These are phyloP conservation scores for Rubus idaeus DNA, from an alignment of 306 rosid genomes.

Conservation along the genomic window DNA sequence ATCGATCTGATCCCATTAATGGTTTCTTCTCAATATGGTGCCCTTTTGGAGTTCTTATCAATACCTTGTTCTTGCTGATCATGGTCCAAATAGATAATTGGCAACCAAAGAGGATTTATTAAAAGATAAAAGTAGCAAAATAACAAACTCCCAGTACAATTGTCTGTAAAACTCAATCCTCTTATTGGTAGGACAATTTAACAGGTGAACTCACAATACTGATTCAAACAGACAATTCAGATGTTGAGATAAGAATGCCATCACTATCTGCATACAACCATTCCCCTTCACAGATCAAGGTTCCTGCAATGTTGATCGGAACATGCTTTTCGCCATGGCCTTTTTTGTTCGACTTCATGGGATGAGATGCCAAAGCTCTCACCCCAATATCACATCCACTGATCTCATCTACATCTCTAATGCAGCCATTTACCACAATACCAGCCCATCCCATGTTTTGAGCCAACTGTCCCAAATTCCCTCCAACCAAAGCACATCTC, in stretches of 20 bases:
- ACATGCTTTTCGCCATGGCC: slow-evolving; percentile 35
- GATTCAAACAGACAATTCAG: slow-evolving; percentile 14
- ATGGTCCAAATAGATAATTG: too few relatives aligned
- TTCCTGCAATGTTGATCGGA: slow-evolving; percentile 53
- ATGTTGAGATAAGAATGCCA: slow-evolving; percentile 15
- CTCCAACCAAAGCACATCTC: slow-evolving; percentile 56
- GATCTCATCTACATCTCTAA: slow-evolving; percentile 88
- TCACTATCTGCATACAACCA: slow-evolving; percentile 82
- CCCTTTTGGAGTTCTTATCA: too few relatives aligned
- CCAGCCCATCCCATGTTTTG: slow-evolving; percentile 71
- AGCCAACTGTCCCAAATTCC: slow-evolving; percentile 50
- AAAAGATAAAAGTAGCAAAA: background rate
- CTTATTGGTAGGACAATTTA: background rate
- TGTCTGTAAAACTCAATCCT: background rate
- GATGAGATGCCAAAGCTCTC: slow-evolving; percentile 72
- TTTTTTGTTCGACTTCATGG: slow-evolving; percentile 53
- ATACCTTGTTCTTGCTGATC: too few relatives aligned
- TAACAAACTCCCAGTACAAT: background rate
- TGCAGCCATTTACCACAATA: slow-evolving; percentile 75
- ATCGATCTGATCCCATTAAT: too few relatives aligned
- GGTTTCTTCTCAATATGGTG: too few relatives aligned
- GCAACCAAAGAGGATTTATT: too few relatives aligned
- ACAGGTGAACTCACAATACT: background rate
- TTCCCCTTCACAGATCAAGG: slow-evolving; percentile 62
- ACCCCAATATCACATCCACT: slow-evolving; percentile 68